Evolutionary conservation across 768 basidiomycete genomes (phyloP).

Genomic region (Mrakia gelida): DNA sequence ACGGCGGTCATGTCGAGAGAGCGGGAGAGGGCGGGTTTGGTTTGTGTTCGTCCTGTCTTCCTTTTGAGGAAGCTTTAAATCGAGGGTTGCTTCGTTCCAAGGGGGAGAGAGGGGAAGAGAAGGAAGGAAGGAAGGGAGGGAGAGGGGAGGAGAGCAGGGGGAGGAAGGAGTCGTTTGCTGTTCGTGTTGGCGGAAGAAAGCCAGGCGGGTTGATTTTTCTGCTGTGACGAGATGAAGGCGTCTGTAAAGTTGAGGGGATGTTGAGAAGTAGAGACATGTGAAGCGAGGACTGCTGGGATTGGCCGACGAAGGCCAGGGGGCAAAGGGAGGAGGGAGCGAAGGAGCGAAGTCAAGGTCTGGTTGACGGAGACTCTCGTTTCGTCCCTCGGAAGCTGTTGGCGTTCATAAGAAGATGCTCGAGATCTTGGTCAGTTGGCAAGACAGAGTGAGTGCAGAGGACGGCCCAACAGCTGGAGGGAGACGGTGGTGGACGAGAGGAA

Average conservation of each 20-base stretch:
- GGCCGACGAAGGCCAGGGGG: background rate
- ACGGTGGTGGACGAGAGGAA: too few species aligned
- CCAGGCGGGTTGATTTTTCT: background rate
- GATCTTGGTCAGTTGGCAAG: too few species aligned
- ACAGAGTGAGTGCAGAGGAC: too few species aligned
- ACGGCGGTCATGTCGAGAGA: background rate
- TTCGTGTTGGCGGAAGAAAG: background rate
- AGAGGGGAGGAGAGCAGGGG: background rate
- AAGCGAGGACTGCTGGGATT: background rate
- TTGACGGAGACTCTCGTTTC: background rate
- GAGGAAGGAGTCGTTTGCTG: background rate
- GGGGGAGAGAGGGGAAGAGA: background rate
- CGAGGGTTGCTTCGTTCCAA: background rate
- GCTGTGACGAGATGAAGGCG: background rate
- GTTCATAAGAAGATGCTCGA: too few species aligned
- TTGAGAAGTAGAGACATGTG: background rate
- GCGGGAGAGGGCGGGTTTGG: background rate
- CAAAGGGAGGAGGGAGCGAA: background rate
- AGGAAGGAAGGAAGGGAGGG: background rate
- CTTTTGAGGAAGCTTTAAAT: background rate
- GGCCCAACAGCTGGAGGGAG: too few species aligned
- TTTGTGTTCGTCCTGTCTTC: background rate
- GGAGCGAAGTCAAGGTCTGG: background rate
- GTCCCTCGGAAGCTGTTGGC: too few species aligned
- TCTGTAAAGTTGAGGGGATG: too few species aligned